Percentiles rank a stretch among this genome's conserved stretches.
phyloP scores from a whole-genome alignment of 768 basidiomycete species.

The Pilatotrama ljubarskyi region DNA sequence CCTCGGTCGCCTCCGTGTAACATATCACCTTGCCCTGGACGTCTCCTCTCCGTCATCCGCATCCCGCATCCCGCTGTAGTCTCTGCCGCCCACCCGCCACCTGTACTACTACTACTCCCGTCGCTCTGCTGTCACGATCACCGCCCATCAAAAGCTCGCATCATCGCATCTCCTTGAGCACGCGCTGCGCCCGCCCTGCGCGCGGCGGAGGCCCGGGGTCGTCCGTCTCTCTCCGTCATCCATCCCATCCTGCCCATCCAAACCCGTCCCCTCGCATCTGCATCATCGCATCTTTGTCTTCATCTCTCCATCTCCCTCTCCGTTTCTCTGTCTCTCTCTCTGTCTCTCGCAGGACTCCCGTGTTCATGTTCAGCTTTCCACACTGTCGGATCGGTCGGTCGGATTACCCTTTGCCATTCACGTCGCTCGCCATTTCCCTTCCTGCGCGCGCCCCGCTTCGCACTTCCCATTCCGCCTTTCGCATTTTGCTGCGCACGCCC shows the following conservation, averaged over 20 bases:
- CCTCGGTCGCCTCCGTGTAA: conserved; percentile 8
- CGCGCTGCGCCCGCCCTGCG: neutral
- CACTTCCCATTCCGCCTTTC: neutral
- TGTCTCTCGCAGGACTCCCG: conserved; percentile 10
- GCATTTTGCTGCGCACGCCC: neutral
- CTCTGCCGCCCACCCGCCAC: neutral
- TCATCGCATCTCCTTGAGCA: conserved; percentile 3
- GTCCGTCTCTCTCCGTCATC: too few species aligned
- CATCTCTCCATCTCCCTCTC: neutral
- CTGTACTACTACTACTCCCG: conserved; percentile 16
- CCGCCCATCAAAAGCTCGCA: conserved; percentile 19
- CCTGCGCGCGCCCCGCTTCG: neutral
- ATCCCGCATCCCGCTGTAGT: conserved; percentile 15
- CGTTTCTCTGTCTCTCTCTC: neutral
- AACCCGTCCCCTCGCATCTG: conserved; percentile 5
- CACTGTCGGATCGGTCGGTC: conserved; percentile 19
- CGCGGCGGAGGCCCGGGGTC: conserved; percentile 7
- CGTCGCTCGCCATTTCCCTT: neutral
- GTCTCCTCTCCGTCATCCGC: neutral
- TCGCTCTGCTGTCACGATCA: conserved; percentile 13
- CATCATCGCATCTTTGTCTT: conserved; percentile 5
- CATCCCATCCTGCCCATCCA: neutral
- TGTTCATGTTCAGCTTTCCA: conserved; percentile 15
- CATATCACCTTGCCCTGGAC: neutral
- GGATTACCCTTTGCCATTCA: neutral